phyloP scores from a whole-genome alignment of 345 rosid genomes.

The Anacardium occidentale region DNA sequence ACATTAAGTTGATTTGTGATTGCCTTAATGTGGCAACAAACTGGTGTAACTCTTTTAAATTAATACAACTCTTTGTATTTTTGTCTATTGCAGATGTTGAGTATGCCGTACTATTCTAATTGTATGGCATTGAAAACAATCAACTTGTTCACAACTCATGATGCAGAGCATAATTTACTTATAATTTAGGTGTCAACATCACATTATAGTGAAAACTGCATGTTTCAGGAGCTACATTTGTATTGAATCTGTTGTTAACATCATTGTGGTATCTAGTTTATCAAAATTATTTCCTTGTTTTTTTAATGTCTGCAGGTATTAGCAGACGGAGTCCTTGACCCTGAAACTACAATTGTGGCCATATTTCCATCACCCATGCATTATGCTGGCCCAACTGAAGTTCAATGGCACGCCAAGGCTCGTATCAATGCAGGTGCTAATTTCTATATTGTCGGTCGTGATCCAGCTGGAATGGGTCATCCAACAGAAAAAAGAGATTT shows the following conservation, averaged over 20 bases:
- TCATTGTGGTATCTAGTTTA: conserved; percentile 1
- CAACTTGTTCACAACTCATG: not conserved
- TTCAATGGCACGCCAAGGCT: conserved; percentile 99
- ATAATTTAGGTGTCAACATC: not conserved
- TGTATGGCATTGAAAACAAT: not conserved
- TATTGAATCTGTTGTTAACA: not conserved
- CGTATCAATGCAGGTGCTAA: conserved; percentile 96
- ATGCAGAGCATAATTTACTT: not conserved
- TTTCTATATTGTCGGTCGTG: conserved; percentile 96
- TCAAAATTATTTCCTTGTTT: not conserved
- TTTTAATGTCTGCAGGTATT: conserved; percentile 50
- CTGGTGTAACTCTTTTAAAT: not conserved
- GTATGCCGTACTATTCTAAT: not conserved
- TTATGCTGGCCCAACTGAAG: conserved; percentile 99
- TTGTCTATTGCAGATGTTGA: not conserved
- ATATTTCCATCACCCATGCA: conserved; percentile 98
- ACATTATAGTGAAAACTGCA: not conserved
- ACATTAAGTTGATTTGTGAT: not conserved
- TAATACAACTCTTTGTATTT: not conserved
- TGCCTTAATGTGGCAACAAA: not conserved
- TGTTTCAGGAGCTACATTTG: not conserved
- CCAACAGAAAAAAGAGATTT: conserved; percentile 93
- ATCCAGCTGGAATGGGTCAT: conserved; percentile 99
- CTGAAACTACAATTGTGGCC: conserved; percentile 83
- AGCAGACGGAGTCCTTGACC: conserved; percentile 91